Conservation (phyloP, 306 rosid genomes). For the Inga leiocalycina region DNA sequence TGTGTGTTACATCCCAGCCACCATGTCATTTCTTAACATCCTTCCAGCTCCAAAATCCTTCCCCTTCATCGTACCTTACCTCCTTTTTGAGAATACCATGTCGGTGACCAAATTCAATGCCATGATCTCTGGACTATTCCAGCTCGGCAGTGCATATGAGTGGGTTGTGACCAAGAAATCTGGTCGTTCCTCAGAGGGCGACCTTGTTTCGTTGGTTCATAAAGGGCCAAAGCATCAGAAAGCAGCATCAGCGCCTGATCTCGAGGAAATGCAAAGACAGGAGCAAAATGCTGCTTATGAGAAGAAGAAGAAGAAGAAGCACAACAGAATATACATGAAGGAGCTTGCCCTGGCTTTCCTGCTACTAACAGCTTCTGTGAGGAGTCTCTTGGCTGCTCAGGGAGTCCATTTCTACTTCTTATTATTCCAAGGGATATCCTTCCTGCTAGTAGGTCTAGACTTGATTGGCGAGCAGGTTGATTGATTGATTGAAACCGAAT, state of each 20-base stretch:
- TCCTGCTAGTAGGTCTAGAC: slow-evolving; percentile 88
- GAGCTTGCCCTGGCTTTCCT: slow-evolving; percentile 85
- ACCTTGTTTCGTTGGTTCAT: slow-evolving; percentile 69
- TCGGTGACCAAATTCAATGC: slow-evolving; percentile 94
- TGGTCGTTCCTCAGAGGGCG: slow-evolving; percentile 90
- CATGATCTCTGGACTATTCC: slow-evolving; percentile 90
- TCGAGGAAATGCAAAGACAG: slow-evolving; percentile 54
- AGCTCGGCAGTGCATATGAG: slow-evolving; percentile 87
- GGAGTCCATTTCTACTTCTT: slow-evolving; percentile 96
- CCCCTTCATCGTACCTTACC: slow-evolving; percentile 94
- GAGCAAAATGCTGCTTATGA: slow-evolving; percentile 48
- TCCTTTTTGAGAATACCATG: slow-evolving; percentile 93
- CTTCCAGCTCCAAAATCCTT: slow-evolving; percentile 89
- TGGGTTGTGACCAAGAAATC: slow-evolving; percentile 98
- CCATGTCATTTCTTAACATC: slow-evolving; percentile 91
- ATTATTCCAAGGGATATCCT: slow-evolving; percentile 87
- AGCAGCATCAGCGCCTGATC: slow-evolving; percentile 60
- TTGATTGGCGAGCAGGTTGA: slow-evolving; percentile 90
- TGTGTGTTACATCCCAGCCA: slow-evolving; percentile 86
- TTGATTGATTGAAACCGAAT: slow-evolving; percentile 37
- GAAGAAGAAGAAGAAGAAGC: slow-evolving; percentile 62
- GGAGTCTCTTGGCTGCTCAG: slow-evolving; percentile 89
- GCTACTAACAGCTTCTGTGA: slow-evolving; percentile 82
- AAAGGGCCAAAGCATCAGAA: slow-evolving; percentile 69
- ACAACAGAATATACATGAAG: slow-evolving; percentile 78